These are phyloP conservation scores for Phlegmacium glaucopus DNA, from an alignment of 768 basidiomycete genomes.

Conservation along the genomic window DNA sequence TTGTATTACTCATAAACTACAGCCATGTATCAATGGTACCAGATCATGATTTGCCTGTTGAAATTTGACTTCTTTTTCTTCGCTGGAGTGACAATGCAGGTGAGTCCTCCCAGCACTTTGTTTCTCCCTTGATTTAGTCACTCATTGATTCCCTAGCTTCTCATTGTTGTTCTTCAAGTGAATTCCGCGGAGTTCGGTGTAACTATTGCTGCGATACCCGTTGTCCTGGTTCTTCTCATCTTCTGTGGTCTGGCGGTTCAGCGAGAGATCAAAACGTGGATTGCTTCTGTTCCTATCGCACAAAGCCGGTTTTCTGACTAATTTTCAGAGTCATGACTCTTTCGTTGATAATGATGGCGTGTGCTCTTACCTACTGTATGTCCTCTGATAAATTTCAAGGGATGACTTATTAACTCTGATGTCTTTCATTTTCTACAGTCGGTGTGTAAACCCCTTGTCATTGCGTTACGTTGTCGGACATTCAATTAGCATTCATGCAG, in stretches of 20 bases:
- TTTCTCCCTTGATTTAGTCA: not conserved
- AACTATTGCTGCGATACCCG: constrained; percentile 80
- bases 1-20: constrained; percentile 9
- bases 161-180: constrained; percentile 68
- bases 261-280: constrained; percentile 77
- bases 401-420: not conserved
- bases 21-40: constrained; percentile 90
- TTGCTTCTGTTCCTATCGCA: not conserved
- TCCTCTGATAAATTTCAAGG: constrained; percentile 6
- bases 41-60: constrained; percentile 82
- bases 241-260: constrained; percentile 69
- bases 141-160: constrained; percentile 44
- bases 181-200: constrained; percentile 76
- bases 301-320: constrained; percentile 1
- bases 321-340: constrained; percentile 61
- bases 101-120: constrained; percentile 11
- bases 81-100: constrained; percentile 87
- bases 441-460: constrained; percentile 26
- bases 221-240: constrained; percentile 65
- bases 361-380: constrained; percentile 76
- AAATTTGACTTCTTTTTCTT: constrained; percentile 93
- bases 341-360: constrained; percentile 74
- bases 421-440: constrained; percentile 25
- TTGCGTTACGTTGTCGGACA: no score
- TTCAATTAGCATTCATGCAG: constrained; percentile 29